Base-by-base conservation (phyloP, 352 stramenopile species). In the Aphanomyces stellatus region DNA sequence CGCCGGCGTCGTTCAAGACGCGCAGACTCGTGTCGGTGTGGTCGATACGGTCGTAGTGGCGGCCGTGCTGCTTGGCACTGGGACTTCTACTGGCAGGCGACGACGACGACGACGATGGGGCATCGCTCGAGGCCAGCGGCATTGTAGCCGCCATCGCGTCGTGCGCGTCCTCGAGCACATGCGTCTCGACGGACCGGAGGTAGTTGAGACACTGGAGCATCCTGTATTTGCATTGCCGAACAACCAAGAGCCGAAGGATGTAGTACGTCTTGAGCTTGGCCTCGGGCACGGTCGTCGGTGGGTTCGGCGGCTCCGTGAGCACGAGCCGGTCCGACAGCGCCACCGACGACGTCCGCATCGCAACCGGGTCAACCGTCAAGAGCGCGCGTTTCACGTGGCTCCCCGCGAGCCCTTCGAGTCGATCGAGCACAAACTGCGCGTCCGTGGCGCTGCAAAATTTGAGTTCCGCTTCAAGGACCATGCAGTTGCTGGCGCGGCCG, bases 41-140 rank as follows among this genome's bases (percentile, higher is more conserved):
- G 56, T 82, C 86, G 30, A 88, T 25, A 66, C 33, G 75, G 51
- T 19, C 81, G 78, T 41, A 88, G 43, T 10, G 85, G 40, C 6
- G 49, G 6, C 33, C 49, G 13, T 19, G 22, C 17, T 13, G 4
- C n/a, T n/a, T n/a, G n/a, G n/a, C n/a, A n/a, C n/a, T n/a, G n/a
- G n/a, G n/a, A n/a, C n/a, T n/a, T n/a, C n/a, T n/a, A n/a, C n/a
- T n/a, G n/a, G n/a, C n/a, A n/a, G n/a, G n/a, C n/a, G n/a, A n/a
- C n/a, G n/a, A n/a, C n/a, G n/a, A n/a, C n/a, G n/a, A n/a, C 19
- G 42, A 8, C 70, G 72, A 37, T 75, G 65, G 22, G 78, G 69
- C 48, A 77, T 75, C 1, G 64, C 43, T 66, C 10, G 15, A 22
- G 11, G 0, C 25, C 19, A 1, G 5, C 17, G 2, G 11, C 11